Percentiles rank a stretch among this genome's conserved stretches.
Evolutionary conservation across 306 rosid genomes (phyloP).

Genomic region (Dicorynia guianensis): DNA sequence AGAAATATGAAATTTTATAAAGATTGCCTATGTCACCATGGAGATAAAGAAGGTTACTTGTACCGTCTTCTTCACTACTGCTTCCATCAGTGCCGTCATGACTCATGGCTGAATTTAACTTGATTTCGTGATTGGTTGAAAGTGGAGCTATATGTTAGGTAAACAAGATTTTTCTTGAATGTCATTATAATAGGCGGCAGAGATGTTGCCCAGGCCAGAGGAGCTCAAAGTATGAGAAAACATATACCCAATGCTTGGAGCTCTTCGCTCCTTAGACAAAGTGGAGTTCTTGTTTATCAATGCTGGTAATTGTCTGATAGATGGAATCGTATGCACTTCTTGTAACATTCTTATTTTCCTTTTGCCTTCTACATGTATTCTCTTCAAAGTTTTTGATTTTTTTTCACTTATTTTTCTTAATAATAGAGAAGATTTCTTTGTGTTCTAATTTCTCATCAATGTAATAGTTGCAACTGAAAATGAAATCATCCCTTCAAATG

Average conservation of each 20-base stretch:
- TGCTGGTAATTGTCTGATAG: constrained; percentile 73
- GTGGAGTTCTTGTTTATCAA: constrained; percentile 96
- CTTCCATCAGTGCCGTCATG: no score
- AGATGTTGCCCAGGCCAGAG: constrained; percentile 94
- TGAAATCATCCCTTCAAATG: constrained; percentile 47
- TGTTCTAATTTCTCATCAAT: constrained; percentile 39
- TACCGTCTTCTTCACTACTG: no score
- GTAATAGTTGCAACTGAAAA: constrained; percentile 52
- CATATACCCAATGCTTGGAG: constrained; percentile 83
- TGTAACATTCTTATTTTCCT: constrained; percentile 41
- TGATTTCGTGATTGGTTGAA: constrained; percentile 81
- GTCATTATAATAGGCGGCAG: constrained; percentile 98
- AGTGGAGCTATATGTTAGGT: constrained; percentile 92
- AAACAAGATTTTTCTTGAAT: constrained; percentile 92
- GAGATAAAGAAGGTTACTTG: no score
- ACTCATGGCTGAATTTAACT: constrained; percentile 85
- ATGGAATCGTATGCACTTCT: constrained; percentile 21
- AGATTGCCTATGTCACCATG: no score
- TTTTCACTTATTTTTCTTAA: background rate
- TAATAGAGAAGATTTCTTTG: constrained; percentile 35
- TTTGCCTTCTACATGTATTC: constrained; percentile 32
- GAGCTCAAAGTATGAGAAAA: constrained; percentile 84
- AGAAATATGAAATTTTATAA: no score
- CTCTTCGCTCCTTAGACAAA: constrained; percentile 77
- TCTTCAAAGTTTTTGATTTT: background rate